phyloP scores from a whole-genome alignment of 805 yeast genomes.

The Alloascoidea africana region DNA sequence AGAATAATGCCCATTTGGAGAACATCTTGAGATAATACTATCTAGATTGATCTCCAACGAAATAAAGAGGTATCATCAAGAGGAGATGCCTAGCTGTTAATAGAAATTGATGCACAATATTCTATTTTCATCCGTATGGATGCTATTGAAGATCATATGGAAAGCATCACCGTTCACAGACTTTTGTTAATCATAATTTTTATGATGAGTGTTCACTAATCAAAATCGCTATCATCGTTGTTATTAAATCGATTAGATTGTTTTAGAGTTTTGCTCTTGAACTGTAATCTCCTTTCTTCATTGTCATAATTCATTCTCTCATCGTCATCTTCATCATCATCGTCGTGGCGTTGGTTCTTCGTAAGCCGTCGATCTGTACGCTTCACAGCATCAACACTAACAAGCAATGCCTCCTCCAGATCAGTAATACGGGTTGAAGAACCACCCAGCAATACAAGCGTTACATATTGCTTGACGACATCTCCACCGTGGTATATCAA shows the following conservation, averaged over 20 bases:
- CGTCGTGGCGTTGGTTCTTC: conserved; percentile 45
- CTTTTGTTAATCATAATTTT: too few species aligned
- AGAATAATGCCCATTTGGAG: too few species aligned
- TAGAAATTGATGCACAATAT: too few species aligned
- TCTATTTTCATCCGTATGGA: too few species aligned
- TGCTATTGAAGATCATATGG: too few species aligned
- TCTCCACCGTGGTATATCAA: conserved; percentile 67
- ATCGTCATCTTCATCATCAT: conserved; percentile 31
- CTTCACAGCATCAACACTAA: conserved; percentile 49
- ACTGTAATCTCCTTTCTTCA: conserved; percentile 1
- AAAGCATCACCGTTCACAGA: too few species aligned
- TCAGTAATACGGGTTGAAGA: conserved; percentile 56
- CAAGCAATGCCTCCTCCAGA: conserved; percentile 58
- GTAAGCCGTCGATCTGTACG: conserved; percentile 52
- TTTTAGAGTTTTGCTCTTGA: not conserved
- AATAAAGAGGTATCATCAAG: too few species aligned
- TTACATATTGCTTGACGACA: conserved; percentile 67
- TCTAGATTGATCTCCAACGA: too few species aligned
- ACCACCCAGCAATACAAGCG: conserved; percentile 75
- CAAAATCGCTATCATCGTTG: conserved; percentile 1
- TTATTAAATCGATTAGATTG: not conserved
- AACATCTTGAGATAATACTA: too few species aligned
- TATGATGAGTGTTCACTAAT: too few species aligned
- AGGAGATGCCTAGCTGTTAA: too few species aligned
- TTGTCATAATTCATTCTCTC: not conserved